phyloP scores from a whole-genome alignment of 257 asterid genomes.

The Fraxinus quadrangulata region DNA sequence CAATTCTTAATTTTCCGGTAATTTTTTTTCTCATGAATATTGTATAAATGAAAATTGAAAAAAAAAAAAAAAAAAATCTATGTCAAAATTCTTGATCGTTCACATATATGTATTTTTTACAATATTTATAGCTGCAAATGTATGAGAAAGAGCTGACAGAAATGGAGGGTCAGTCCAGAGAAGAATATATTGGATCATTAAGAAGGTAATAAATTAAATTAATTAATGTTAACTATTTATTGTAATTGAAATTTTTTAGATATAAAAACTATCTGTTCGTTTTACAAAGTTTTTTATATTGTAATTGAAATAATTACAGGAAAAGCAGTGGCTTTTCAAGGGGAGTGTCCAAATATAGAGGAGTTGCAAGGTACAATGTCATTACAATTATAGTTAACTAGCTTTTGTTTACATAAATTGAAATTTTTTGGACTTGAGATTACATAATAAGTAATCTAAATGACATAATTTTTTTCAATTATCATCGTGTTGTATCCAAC shows the following conservation, averaged over 20 bases:
- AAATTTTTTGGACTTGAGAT: not conserved
- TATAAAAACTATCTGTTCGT: not conserved
- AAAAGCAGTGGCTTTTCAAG: conserved; percentile 89
- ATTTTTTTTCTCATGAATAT: not conserved
- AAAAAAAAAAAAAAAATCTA: no score
- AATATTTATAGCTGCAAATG: conserved; percentile 49
- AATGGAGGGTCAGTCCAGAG: conserved; percentile 83
- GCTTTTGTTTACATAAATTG: not conserved
- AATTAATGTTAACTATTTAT: not conserved
- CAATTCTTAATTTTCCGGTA: conserved; percentile 85
- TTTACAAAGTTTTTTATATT: not conserved
- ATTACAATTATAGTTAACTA: not conserved
- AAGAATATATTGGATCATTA: conserved; percentile 84
- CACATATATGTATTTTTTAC: not conserved
- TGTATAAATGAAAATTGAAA: no score
- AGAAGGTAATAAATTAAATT: conserved; percentile 49
- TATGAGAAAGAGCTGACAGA: conserved; percentile 59
- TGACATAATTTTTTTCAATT: not conserved
- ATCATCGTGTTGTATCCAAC: not conserved
- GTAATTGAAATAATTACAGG: conserved; percentile 39
- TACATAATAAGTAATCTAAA: not conserved
- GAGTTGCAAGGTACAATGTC: conserved; percentile 68
- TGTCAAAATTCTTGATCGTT: not conserved
- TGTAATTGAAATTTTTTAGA: not conserved
- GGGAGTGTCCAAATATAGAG: conserved; percentile 88